Conservation (phyloP, 2,329 filamentous ascomycete species). For the Nannizziopsis barbatae region DNA sequence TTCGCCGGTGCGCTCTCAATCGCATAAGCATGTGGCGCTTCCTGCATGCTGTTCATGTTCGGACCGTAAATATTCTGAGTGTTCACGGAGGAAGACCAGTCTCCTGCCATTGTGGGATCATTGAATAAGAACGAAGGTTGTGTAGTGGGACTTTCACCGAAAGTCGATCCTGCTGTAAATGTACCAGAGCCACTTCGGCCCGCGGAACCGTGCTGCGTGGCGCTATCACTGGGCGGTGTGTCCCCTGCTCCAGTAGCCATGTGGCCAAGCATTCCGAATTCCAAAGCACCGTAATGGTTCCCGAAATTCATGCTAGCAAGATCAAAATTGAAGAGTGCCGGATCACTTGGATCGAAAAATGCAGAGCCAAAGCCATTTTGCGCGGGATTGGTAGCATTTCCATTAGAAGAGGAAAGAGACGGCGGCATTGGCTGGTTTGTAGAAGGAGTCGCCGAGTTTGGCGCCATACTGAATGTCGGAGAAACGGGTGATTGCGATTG, state of each 20-base stretch:
- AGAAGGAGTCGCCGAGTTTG: conserved; percentile 24
- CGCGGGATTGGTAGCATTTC: conserved; percentile 30
- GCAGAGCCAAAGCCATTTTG: conserved; percentile 38
- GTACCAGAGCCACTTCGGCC: conserved; percentile 33
- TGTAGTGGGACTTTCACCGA: conserved; percentile 36
- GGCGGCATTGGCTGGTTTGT: conserved; percentile 28
- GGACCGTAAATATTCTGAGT: conserved; percentile 26
- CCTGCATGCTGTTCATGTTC: conserved; percentile 34
- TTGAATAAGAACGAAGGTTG: conserved; percentile 37
- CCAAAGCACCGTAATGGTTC: conserved; percentile 88
- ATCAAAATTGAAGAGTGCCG: conserved; percentile 90
- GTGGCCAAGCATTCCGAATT: conserved; percentile 92
- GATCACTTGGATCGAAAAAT: conserved; percentile 83
- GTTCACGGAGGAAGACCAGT: conserved; percentile 28
- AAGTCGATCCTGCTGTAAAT: conserved; percentile 31
- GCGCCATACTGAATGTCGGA: conserved; percentile 53
- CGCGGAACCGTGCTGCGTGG: conserved; percentile 38
- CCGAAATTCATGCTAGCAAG: conserved; percentile 89
- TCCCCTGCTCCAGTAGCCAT: conserved; percentile 89
- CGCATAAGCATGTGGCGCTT: conserved; percentile 47
- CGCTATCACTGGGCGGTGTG: conserved; percentile 56
- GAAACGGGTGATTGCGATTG: conserved; percentile 63
- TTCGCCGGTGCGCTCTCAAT: conserved; percentile 48
- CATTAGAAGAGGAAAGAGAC: conserved; percentile 39
- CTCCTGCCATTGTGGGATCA: conserved; percentile 34